These are phyloP conservation scores for Umbelopsis vinacea DNA, from an alignment of 192 early-diverging fungal species.

Conservation along the genomic window DNA sequence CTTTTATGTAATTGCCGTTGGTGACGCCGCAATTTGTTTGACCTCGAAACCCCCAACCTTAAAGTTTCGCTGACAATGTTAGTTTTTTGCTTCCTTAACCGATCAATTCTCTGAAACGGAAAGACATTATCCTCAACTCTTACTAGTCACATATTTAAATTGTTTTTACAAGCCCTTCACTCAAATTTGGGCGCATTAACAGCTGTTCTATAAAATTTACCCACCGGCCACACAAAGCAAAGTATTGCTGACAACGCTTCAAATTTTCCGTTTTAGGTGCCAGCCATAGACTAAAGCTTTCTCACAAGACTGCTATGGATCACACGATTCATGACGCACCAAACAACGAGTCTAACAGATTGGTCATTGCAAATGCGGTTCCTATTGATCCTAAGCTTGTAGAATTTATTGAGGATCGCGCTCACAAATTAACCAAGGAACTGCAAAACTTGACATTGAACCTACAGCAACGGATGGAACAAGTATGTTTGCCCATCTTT, in stretches of 20 bases:
- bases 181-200: too few relatives aligned
- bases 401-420: slow-evolving; percentile 1
- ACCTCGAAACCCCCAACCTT: not conserved
- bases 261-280: not conserved
- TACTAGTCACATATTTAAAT: too few relatives aligned
- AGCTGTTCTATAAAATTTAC: too few relatives aligned
- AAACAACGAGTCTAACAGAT: not conserved
- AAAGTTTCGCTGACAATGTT: not conserved
- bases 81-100: too few relatives aligned
- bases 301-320: not conserved
- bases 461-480: not conserved
- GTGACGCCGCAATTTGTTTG: too few relatives aligned
- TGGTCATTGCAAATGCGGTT: slow-evolving; percentile 18
- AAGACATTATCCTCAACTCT: too few relatives aligned
- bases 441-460: not conserved
- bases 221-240: not conserved
- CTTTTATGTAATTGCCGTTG: not conserved
- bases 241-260: not conserved
- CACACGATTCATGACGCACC: not conserved
- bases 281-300: not conserved
- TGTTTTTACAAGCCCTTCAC: too few relatives aligned
- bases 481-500: not conserved
- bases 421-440: not conserved
- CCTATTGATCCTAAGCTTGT: slow-evolving; percentile 5
- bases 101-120: too few relatives aligned